Percentiles rank a stretch among this genome's conserved stretches.
These are phyloP conservation scores for Hagleromyces aurorensis DNA, from an alignment of 805 yeast genomes.

Conservation along the genomic window DNA sequence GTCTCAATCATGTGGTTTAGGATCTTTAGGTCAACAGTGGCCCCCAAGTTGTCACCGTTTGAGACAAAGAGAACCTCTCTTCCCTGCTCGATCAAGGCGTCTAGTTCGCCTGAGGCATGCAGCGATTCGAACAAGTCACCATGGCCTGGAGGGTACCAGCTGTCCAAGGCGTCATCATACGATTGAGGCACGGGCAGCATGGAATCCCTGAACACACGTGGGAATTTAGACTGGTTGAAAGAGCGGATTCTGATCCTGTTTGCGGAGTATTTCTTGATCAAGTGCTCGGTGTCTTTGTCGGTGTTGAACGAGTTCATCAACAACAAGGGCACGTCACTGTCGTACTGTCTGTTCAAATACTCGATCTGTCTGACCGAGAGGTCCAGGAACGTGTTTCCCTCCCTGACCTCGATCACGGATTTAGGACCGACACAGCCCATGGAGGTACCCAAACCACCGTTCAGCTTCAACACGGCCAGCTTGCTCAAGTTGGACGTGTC, in stretches of 20 bases:
- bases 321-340: slow-evolving; percentile 89
- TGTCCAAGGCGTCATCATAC: slow-evolving; percentile 63
- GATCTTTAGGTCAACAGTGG: slow-evolving; percentile 89
- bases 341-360: slow-evolving; percentile 81
- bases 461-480: slow-evolving; percentile 90
- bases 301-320: slow-evolving; percentile 99
- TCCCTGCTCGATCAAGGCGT: slow-evolving; percentile 82
- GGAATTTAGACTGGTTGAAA: slow-evolving; percentile 96
- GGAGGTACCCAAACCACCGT: slow-evolving; percentile 98
- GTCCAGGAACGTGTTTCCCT: slow-evolving; percentile 94
- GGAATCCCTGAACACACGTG: slow-evolving; percentile 94
- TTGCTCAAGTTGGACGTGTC: slow-evolving; percentile 48
- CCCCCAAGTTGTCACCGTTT: slow-evolving; percentile 97
- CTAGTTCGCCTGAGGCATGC: slow-evolving; percentile 85
- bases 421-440: slow-evolving; percentile 99
- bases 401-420: slow-evolving; percentile 96
- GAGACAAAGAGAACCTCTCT: slow-evolving; percentile 93
- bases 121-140: slow-evolving; percentile 94
- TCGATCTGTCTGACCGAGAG: slow-evolving; percentile 95
- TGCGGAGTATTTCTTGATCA: slow-evolving; percentile 93
- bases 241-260: slow-evolving; percentile 93
- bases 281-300: slow-evolving; percentile 87
- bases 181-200: slow-evolving; percentile 85
- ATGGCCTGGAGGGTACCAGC: slow-evolving; percentile 99
- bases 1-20: slow-evolving; percentile 89